These are phyloP conservation scores for Waltergamsia citrina DNA, from an alignment of 2,329 filamentous ascomycete genomes.

Conservation along the genomic window DNA sequence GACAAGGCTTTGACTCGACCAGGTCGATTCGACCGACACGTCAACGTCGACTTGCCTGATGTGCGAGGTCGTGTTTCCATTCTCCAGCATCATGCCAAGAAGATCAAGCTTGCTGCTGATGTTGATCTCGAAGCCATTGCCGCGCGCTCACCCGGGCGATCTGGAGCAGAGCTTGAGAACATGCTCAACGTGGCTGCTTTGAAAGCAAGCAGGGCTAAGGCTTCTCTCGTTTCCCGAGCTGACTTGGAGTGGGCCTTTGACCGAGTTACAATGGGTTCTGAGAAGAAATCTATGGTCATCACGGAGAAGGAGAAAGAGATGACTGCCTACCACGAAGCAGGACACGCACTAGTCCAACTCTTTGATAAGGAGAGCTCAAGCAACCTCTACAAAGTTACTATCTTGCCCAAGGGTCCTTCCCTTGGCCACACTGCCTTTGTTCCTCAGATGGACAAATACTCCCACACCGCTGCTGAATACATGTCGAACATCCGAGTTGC, in stretches of 20 bases:
- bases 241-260: slow-evolving; percentile 98
- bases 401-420: slow-evolving; percentile 80
- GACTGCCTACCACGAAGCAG: slow-evolving; percentile 95
- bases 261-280: slow-evolving; percentile 94
- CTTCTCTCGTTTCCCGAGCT: slow-evolving; percentile 60
- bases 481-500: slow-evolving; percentile 69
- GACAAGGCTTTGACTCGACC: slow-evolving; percentile 93
- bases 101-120: slow-evolving; percentile 70
- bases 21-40: slow-evolving; percentile 90
- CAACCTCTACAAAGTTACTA: slow-evolving; percentile 92
- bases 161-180: slow-evolving; percentile 92
- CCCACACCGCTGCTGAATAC: slow-evolving; percentile 76
- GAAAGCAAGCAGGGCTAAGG: slow-evolving; percentile 82
- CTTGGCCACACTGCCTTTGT: slow-evolving; percentile 83
- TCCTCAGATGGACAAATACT: slow-evolving; percentile 88
- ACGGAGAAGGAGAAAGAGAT: slow-evolving; percentile 88
- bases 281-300: slow-evolving; percentile 82
- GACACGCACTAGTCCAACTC: slow-evolving; percentile 83
- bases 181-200: slow-evolving; percentile 94
- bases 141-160: slow-evolving; percentile 81
- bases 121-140: slow-evolving; percentile 81
- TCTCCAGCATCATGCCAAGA: slow-evolving; percentile 85
- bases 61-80: slow-evolving; percentile 90
- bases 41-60: slow-evolving; percentile 81
- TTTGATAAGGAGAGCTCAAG: slow-evolving; percentile 63